phyloP scores from a whole-genome alignment of 2,329 filamentous ascomycete genomes.

The Cladophialophora exuberans region DNA sequence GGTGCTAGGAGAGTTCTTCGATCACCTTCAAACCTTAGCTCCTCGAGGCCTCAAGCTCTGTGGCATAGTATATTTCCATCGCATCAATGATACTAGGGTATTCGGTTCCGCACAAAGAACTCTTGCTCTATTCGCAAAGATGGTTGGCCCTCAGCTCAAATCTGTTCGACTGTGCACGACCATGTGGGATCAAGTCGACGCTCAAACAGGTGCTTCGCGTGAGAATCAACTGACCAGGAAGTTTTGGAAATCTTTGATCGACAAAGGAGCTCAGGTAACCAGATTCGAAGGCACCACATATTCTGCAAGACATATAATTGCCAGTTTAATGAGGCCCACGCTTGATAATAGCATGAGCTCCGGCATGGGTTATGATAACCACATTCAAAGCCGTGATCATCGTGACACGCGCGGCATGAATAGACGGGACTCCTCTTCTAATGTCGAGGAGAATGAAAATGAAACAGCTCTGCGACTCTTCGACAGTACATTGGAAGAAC shows the following conservation, averaged over 20 bases:
- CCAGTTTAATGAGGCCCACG: background rate
- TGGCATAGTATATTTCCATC: background rate
- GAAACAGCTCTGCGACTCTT: background rate
- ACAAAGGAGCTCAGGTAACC: background rate
- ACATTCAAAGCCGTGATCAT: no score
- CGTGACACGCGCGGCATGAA: background rate
- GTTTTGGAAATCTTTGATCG: background rate
- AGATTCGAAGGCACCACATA: background rate
- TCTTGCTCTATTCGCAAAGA: background rate
- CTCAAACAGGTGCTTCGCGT: background rate
- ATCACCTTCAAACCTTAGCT: background rate
- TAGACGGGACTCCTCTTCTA: background rate
- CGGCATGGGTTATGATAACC: no score
- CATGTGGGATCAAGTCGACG: background rate
- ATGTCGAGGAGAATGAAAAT: background rate
- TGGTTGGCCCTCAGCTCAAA: background rate
- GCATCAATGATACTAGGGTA: background rate
- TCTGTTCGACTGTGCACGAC: background rate
- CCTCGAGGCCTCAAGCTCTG: background rate
- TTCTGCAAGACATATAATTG: background rate
- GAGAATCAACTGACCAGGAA: background rate
- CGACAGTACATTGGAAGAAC: background rate
- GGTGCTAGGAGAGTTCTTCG: background rate
- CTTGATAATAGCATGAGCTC: background rate
- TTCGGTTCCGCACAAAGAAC: background rate